A percentile compares a stretch with the other conserved stretches of the same genome.
phyloP scores from a whole-genome alignment of 2,329 filamentous ascomycete species.

The Ilyonectria mors-panacis region DNA sequence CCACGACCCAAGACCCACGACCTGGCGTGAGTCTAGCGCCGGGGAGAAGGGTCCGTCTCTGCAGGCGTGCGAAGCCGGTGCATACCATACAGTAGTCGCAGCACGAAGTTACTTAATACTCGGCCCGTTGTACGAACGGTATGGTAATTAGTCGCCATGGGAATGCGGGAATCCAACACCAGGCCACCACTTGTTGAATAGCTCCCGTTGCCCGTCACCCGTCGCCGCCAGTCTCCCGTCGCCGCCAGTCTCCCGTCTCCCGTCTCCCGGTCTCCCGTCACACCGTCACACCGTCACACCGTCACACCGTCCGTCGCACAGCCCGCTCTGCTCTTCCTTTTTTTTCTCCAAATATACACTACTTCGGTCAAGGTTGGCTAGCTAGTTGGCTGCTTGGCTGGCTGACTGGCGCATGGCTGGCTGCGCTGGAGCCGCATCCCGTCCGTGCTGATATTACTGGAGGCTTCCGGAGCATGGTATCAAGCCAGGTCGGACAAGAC shows the following conservation, averaged over 20 bases:
- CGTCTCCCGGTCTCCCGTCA: conserved; percentile 1
- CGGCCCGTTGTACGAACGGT: background rate
- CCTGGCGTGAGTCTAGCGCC: conserved; percentile 35
- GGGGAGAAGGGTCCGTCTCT: conserved; percentile 10
- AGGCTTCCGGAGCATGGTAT: conserved; percentile 10
- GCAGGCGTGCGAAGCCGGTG: background rate
- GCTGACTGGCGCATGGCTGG: background rate
- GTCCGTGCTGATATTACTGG: conserved; percentile 7
- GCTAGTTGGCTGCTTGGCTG: background rate
- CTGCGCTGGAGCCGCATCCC: conserved; percentile 17
- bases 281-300: conserved; percentile 20
- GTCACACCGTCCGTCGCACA: conserved; percentile 24
- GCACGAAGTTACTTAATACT: background rate
- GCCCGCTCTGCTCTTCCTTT: background rate
- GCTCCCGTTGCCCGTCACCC: conserved; percentile 8
- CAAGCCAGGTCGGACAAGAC: conserved; percentile 16
- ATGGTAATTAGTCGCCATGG: background rate
- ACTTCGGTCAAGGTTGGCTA: background rate
- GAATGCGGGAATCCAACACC: background rate
- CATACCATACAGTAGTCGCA: background rate
- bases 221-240: conserved; percentile 12
- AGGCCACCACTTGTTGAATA: background rate
- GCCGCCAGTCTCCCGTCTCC: conserved; percentile 15
- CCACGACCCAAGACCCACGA: conserved; percentile 11
- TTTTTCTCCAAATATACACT: background rate